Evolutionary conservation across 164 flowering plant genomes (phyloP).

Genomic region (Aristolochia californica): DNA sequence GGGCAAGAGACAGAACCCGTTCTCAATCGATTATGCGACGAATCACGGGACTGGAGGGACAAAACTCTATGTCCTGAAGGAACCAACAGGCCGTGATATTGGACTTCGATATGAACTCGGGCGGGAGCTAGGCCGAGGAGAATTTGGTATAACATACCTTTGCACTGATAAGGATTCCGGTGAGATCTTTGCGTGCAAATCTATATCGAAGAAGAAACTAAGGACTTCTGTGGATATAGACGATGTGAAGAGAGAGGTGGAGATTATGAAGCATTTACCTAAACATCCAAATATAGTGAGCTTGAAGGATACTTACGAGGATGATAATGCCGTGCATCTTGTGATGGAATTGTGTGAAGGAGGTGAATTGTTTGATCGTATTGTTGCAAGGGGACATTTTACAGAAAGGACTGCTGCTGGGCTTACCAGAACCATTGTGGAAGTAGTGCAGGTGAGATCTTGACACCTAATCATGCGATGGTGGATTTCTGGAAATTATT

Average conservation of each 20-base stretch:
- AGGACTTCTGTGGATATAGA: slow-evolving; percentile 70
- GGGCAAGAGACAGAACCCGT: slow-evolving; percentile 51
- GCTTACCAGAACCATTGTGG: slow-evolving; percentile 66
- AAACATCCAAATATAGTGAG: slow-evolving; percentile 60
- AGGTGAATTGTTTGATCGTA: slow-evolving; percentile 83
- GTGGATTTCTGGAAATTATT: neutral
- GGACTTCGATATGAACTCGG: slow-evolving; percentile 53
- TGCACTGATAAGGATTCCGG: slow-evolving; percentile 54
- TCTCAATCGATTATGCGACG: slow-evolving; percentile 34
- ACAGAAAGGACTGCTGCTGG: slow-evolving; percentile 81
- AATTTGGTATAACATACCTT: slow-evolving; percentile 71
- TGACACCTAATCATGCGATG: neutral
- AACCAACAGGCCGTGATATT: slow-evolving; percentile 62
- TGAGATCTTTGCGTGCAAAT: slow-evolving; percentile 61
- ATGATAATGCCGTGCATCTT: slow-evolving; percentile 68
- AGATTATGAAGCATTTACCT: slow-evolving; percentile 78
- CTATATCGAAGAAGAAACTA: slow-evolving; percentile 83
- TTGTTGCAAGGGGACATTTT: slow-evolving; percentile 79
- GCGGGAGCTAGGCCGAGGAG: slow-evolving; percentile 77
- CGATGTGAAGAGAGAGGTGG: slow-evolving; percentile 81
- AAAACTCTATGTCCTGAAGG: slow-evolving; percentile 43
- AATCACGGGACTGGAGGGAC: slow-evolving; percentile 16
- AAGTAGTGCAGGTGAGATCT: slow-evolving; percentile 66
- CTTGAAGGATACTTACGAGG: slow-evolving; percentile 79
- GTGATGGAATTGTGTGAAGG: slow-evolving; percentile 94